Evolutionary conservation across 202 grass and related monocot genomes (phyloP).

Genomic region (Digitaria exilis): DNA sequence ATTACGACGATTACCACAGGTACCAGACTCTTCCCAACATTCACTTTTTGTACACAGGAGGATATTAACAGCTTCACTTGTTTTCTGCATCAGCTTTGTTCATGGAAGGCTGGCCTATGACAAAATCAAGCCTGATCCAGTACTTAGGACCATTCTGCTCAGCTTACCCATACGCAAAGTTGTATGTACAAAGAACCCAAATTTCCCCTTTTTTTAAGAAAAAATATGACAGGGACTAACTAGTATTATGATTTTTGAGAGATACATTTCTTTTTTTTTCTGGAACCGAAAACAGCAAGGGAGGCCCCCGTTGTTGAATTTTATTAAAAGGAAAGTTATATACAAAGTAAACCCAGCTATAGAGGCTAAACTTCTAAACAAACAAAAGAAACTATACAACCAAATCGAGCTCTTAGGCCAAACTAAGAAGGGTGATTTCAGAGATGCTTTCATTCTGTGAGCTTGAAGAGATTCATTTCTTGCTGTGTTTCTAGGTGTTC

Average conservation of each 20-base stretch:
- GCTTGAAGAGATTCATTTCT: background rate
- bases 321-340: too few relatives aligned
- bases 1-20: slow-evolving; percentile 81
- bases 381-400: too few relatives aligned
- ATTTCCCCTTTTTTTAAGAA: background rate
- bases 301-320: too few relatives aligned
- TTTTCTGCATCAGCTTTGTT: slow-evolving; percentile 64
- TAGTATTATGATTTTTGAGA: background rate
- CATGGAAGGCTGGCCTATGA: slow-evolving; percentile 79
- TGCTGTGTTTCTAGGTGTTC: slow-evolving; percentile 55
- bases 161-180: slow-evolving; percentile 91
- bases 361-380: too few relatives aligned
- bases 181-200: slow-evolving; percentile 37
- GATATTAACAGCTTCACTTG: background rate
- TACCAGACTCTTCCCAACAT: slow-evolving; percentile 33
- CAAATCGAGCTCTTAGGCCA: too few relatives aligned
- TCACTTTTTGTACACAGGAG: background rate
- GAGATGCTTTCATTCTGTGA: too few relatives aligned
- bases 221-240: background rate
- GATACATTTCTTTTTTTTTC: too few relatives aligned
- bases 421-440: background rate
- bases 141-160: slow-evolving; percentile 70
- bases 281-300: too few relatives aligned
- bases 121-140: slow-evolving; percentile 74
- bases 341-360: too few relatives aligned